Evolutionary conservation across 2,329 filamentous ascomycete species (phyloP).

Genomic region (Sclerotinia nivalis): DNA sequence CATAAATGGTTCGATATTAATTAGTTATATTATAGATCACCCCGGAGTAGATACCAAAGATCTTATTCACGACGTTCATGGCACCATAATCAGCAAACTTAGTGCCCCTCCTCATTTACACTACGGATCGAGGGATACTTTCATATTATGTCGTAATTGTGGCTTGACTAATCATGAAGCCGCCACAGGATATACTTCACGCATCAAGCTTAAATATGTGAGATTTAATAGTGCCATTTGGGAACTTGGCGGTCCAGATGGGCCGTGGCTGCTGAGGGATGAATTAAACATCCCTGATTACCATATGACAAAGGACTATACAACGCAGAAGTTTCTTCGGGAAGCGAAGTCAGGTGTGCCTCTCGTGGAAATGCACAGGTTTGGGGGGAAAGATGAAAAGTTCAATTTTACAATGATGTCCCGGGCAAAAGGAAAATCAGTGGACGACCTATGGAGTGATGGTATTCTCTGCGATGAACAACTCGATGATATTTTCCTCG

Average conservation of each 20-base stretch:
- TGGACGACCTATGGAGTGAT: rapidly evolving
- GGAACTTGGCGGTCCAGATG: slow-evolving; percentile 6
- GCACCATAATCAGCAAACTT: neutral
- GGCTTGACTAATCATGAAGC: rapidly evolving
- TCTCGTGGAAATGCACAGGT: slow-evolving; percentile 11
- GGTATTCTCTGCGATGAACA: neutral
- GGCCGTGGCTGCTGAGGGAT: slow-evolving; percentile 4
- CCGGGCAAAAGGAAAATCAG: neutral
- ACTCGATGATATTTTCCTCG: rapidly evolving
- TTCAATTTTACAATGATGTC: slow-evolving; percentile 5
- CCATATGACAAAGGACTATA: neutral
- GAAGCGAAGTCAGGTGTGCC: neutral
- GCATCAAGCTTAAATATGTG: neutral
- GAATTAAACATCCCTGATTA: neutral
- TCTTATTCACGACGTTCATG: neutral
- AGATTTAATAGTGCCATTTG: neutral
- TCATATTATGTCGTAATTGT: neutral
- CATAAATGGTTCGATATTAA: neutral
- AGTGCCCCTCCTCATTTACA: rapidly evolving
- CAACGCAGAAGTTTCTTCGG: neutral
- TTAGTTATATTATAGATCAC: neutral
- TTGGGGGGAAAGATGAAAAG: neutral
- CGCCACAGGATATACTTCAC: rapidly evolving
- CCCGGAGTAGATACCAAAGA: neutral
- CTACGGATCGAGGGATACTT: rapidly evolving